A percentile compares a stretch with the other conserved stretches of the same genome.
Conservation (phyloP, 177 flowering plant species). For the Vitis hybrid region DNA sequence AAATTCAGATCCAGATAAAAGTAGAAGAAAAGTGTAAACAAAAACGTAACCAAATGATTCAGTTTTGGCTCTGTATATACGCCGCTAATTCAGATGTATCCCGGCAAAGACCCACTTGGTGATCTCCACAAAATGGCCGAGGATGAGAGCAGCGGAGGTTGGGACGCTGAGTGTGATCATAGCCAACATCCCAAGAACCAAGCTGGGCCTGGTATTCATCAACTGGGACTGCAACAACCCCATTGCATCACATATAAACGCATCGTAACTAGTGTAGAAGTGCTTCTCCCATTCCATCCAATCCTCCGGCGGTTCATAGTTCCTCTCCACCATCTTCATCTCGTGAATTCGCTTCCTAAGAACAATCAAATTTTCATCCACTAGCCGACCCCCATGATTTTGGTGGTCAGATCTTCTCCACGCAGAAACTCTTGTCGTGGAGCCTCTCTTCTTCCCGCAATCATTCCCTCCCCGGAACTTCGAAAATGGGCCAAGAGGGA, state of each 20-base stretch:
- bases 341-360: conserved; percentile 45
- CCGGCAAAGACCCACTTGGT: conserved; percentile 14
- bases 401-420: conserved; percentile 18
- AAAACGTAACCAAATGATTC: no score
- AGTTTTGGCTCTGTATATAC: background rate
- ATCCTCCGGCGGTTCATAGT: conserved; percentile 38
- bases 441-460: background rate
- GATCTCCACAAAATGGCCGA: conserved; percentile 21
- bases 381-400: conserved; percentile 20
- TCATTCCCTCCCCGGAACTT: background rate
- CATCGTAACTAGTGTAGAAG: conserved; percentile 35
- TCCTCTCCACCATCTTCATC: conserved; percentile 45
- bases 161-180: conserved; percentile 33
- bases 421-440: background rate
- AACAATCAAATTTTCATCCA: conserved; percentile 52
- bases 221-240: conserved; percentile 38
- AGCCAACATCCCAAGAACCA: conserved; percentile 33
- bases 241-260: conserved; percentile 34
- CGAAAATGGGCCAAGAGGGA: background rate
- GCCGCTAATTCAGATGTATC: conserved; percentile 12
- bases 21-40: no score
- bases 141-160: conserved; percentile 13
- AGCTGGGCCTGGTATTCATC: conserved; percentile 54
- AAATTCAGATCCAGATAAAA: no score
- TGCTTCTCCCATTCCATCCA: conserved; percentile 64